These are phyloP conservation scores for Clonostachys chloroleuca DNA, from an alignment of 2,329 filamentous ascomycete species.

Conservation along the genomic window DNA sequence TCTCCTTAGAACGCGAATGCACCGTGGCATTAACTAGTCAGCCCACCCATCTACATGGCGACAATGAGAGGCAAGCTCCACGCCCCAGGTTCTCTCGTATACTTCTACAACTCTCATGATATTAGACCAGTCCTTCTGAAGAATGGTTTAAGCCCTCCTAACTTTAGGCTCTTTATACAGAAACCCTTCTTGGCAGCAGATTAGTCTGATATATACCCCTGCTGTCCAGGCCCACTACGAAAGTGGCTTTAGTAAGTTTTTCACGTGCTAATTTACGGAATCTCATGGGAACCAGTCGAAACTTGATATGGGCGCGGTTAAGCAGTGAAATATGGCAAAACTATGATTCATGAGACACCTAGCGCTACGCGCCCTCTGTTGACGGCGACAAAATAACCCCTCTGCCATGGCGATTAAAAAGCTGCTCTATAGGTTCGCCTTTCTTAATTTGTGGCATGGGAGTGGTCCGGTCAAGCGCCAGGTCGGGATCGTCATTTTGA, in stretches of 20 bases:
- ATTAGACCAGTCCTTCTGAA: neutral
- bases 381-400: neutral
- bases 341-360: too few species aligned
- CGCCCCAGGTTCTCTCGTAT: neutral
- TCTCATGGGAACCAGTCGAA: neutral
- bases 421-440: too few species aligned
- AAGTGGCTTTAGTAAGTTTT: neutral
- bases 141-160: too few species aligned
- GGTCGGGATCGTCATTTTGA: too few species aligned
- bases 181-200: neutral
- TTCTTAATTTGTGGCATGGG: too few species aligned
- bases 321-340: neutral
- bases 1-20: neutral
- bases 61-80: neutral
- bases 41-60: too few species aligned
- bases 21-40: neutral
- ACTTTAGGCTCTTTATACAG: too few species aligned
- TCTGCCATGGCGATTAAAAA: too few species aligned
- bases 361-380: too few species aligned
- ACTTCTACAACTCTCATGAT: neutral
- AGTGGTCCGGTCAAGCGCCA: too few species aligned
- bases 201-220: neutral
- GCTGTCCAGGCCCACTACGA: too few species aligned
- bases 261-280: neutral
- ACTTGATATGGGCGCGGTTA: neutral